Percentiles rank a stretch among this genome's conserved stretches.
Conservation (phyloP, 2,329 filamentous ascomycete genomes). For the Alternaria sp. region DNA sequence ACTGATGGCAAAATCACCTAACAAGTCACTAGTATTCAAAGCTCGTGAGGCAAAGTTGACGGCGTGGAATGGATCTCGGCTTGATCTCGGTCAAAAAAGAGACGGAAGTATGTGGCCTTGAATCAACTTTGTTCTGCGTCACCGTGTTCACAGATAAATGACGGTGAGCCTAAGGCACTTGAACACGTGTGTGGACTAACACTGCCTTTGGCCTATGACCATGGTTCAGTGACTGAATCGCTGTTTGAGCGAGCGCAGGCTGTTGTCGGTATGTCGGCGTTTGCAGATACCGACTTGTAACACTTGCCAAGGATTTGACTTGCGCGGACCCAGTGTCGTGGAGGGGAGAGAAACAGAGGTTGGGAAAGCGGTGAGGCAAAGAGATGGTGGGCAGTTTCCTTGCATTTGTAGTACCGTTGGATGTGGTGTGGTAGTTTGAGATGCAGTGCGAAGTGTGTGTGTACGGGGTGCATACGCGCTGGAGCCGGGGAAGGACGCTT, state of each 20-base stretch:
- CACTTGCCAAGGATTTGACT: conserved; percentile 2
- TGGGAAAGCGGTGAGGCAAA: not conserved
- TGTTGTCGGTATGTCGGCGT: conserved; percentile 22
- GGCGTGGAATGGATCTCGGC: not conserved
- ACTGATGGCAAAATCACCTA: not conserved
- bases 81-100: not conserved
- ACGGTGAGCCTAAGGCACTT: not conserved
- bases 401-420: not conserved
- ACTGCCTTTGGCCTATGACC: not conserved
- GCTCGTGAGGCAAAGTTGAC: not conserved
- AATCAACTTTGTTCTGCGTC: not conserved
- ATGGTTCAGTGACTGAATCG: not conserved
- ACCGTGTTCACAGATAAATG: not conserved
- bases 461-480: not conserved
- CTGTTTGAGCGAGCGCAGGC: not conserved
- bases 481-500: not conserved
- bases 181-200: not conserved
- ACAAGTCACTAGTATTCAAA: not conserved
- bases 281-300: conserved; percentile 14
- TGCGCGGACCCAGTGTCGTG: not conserved
- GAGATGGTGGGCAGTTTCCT: conserved; percentile 1
- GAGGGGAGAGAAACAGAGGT: not conserved
- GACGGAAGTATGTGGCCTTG: not conserved
- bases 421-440: not conserved
- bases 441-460: not conserved